phyloP scores from a whole-genome alignment of 257 asterid species.

The Mentha longifolia region DNA sequence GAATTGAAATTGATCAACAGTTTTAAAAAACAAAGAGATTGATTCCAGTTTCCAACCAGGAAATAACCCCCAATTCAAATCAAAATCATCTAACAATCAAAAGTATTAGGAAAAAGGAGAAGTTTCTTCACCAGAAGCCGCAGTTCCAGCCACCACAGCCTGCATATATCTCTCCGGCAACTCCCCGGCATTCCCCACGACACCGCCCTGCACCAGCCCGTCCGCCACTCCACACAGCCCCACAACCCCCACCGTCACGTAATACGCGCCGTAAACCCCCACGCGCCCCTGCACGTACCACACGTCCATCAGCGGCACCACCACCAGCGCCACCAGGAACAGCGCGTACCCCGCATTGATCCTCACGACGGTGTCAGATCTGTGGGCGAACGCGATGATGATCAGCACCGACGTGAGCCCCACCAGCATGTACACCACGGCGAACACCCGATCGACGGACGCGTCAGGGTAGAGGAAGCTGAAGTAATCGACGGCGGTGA shows the following conservation, averaged over 20 bases:
- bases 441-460: slow-evolving; percentile 78
- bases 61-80: neutral
- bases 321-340: slow-evolving; percentile 59
- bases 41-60: neutral
- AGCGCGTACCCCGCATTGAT: slow-evolving; percentile 69
- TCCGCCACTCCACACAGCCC: slow-evolving; percentile 83
- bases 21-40: neutral
- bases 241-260: slow-evolving; percentile 57
- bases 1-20: neutral
- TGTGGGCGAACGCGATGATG: slow-evolving; percentile 68
- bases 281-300: slow-evolving; percentile 73
- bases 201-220: slow-evolving; percentile 89
- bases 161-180: slow-evolving; percentile 94
- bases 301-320: slow-evolving; percentile 77
- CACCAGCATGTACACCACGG: slow-evolving; percentile 66
- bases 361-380: slow-evolving; percentile 52
- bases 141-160: slow-evolving; percentile 93
- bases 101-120: neutral
- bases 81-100: slow-evolving; percentile 8
- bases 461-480: slow-evolving; percentile 79
- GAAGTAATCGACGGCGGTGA: slow-evolving; percentile 98
- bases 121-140: slow-evolving; percentile 70
- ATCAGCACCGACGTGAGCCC: slow-evolving; percentile 55
- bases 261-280: slow-evolving; percentile 71
- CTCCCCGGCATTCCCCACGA: slow-evolving; percentile 90